These are phyloP conservation scores for Prunus campanulata DNA, from an alignment of 306 rosid genomes.

Conservation along the genomic window DNA sequence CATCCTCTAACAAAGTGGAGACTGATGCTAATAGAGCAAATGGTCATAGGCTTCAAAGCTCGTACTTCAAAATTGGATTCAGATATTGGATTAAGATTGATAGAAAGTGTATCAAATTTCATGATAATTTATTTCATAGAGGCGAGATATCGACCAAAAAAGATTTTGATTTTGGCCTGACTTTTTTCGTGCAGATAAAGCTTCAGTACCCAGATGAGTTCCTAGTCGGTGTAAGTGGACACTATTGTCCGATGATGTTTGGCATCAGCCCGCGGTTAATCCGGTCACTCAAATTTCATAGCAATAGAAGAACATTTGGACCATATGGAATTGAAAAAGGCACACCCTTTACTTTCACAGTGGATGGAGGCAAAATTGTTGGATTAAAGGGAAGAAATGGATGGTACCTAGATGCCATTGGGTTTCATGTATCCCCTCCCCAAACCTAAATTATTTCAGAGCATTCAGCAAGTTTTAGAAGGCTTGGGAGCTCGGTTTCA, in stretches of 20 bases:
- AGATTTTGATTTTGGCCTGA: background rate
- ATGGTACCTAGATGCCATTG: conserved; percentile 52
- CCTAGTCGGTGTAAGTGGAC: conserved; percentile 46
- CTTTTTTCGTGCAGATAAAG: conserved; percentile 37
- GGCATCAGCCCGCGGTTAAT: conserved; percentile 39
- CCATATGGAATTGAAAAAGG: conserved; percentile 63
- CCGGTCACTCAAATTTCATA: conserved; percentile 42
- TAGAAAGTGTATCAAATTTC: no score
- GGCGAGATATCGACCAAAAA: no score
- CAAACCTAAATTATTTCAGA: conserved; percentile 31
- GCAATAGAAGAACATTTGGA: conserved; percentile 53
- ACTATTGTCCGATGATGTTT: conserved; percentile 36
- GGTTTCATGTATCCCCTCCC: conserved; percentile 30
- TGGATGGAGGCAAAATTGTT: conserved; percentile 53
- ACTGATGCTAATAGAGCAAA: no score
- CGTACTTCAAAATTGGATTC: no score
- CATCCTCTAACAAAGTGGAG: background rate
- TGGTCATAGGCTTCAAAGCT: no score
- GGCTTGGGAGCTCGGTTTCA: conserved; percentile 31
- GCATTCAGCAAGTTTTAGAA: conserved; percentile 37
- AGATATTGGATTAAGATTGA: no score
- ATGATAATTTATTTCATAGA: no score
- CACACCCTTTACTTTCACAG: conserved; percentile 50
- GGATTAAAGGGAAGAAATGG: conserved; percentile 55
- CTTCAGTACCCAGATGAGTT: conserved; percentile 55